A percentile compares a stretch with the other conserved stretches of the same genome.
phyloP scores from a whole-genome alignment of 169 alveolate species.

The Eimeria falciformis region DNA sequence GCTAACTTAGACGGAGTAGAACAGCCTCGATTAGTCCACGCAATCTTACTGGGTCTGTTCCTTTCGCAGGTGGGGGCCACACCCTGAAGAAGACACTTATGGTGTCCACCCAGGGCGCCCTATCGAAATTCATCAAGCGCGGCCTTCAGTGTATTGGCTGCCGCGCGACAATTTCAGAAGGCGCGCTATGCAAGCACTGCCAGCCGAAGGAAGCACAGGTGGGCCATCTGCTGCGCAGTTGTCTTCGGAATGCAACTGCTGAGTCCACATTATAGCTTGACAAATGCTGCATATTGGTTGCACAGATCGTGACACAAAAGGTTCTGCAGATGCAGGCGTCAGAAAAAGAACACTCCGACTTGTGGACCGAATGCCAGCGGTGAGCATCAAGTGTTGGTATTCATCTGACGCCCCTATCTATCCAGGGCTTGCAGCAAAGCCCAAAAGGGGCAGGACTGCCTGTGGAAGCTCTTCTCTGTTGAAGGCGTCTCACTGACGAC shows the following conservation, averaged over 20 bases:
- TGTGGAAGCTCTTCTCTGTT: too few relatives aligned
- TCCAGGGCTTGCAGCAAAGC: too few relatives aligned
- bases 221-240: neutral
- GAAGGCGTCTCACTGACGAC: neutral
- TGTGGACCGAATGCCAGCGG: slow-evolving; percentile 98
- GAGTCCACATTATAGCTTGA: neutral
- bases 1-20: neutral
- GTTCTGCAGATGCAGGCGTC: slow-evolving; percentile 88
- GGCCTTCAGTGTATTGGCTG: slow-evolving; percentile 95
- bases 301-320: slow-evolving; percentile 83
- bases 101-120: slow-evolving; percentile 69
- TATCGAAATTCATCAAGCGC: slow-evolving; percentile 91
- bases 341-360: slow-evolving; percentile 93
- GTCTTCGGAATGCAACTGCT: neutral
- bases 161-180: slow-evolving; percentile 89
- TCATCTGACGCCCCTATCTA: too few relatives aligned
- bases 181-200: slow-evolving; percentile 83
- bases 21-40: too few relatives aligned
- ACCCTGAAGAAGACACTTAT: slow-evolving; percentile 63
- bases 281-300: neutral
- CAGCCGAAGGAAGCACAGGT: slow-evolving; percentile 75
- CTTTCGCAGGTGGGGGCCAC: slow-evolving; percentile 66
- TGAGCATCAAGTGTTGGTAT: neutral
- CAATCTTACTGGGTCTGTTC: neutral
- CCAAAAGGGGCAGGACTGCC: too few relatives aligned